Evolutionary conservation across 1,284 basidiomycete species (phyloP).

Genomic region (Neolentinus lepideus): DNA sequence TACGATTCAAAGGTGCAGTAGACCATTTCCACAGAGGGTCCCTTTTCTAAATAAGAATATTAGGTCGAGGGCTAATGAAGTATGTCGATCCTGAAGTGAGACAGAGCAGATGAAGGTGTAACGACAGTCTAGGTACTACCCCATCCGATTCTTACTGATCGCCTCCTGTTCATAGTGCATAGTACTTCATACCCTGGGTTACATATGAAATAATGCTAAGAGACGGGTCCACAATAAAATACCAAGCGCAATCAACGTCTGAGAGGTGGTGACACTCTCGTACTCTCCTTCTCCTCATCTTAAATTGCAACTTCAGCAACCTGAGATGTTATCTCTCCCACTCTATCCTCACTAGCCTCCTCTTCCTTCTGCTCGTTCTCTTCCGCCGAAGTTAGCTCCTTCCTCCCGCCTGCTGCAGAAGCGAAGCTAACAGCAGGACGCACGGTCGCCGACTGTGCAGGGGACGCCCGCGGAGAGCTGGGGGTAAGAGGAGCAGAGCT

Average conservation of each 20-base stretch:
- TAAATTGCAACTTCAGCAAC: conserved; percentile 32
- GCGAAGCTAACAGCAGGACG: conserved; percentile 69
- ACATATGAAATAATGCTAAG: too few species aligned
- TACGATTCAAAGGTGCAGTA: conserved; percentile 58
- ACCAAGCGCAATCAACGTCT: neutral
- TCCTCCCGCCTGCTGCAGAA: conserved; percentile 44
- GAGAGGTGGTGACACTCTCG: too few species aligned
- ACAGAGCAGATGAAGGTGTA: neutral
- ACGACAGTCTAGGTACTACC: neutral
- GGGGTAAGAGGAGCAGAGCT: conserved; percentile 15
- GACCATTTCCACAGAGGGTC: conserved; percentile 5
- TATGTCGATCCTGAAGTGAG: conserved; percentile 52
- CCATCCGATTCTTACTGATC: too few species aligned
- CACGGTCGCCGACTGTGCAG: conserved; percentile 31
- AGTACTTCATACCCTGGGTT: too few species aligned
- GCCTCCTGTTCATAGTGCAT: too few species aligned
- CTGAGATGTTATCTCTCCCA: conserved; percentile 28
- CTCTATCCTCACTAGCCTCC: conserved; percentile 22
- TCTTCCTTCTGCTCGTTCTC: conserved; percentile 12
- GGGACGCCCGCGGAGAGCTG: neutral
- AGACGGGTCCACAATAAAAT: neutral
- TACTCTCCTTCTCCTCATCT: too few species aligned
- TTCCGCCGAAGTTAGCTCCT: conserved; percentile 18
- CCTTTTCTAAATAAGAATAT: neutral
- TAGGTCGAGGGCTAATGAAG: conserved; percentile 62